Base-by-base conservation (phyloP, 2,329 filamentous ascomycete genomes). In the Pseudogymnoascus sp. region DNA sequence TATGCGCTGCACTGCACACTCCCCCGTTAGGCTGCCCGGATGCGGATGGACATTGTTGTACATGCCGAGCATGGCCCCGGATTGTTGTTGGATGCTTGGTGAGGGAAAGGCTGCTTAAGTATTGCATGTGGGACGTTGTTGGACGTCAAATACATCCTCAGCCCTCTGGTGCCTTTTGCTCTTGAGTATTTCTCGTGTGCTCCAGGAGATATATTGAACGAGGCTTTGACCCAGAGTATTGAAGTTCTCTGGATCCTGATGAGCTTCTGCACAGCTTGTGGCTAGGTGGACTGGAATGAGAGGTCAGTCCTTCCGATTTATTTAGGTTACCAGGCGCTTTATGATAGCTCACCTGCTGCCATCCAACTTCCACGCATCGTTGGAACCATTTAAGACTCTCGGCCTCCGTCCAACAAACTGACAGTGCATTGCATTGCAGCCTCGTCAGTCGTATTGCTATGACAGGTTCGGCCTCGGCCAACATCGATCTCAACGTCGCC, bases 31-130 rank as follows among this genome's bases (percentile, higher is more conserved):
- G 47, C 28, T 54, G 47, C 47, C 47, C 47, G 47, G 16, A 54
- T 54, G 47, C 47, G 47, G 47, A 14, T 33, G 47, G 5, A 54
- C 47, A 54, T 54, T 54, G 47, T 54, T 16, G 47, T 54, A 54
- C 47, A 54, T 54, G 47, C 47, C 28, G 47, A 54, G 28, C 47
- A 54, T 11, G 47, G 47, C 47, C n/a, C 28, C 28, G 28, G 47
- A 28, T 33, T n/a, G 47, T 20, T 54, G 47, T 54, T 54, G 47
- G 47, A 54, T 33, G 47, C 33, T 54, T 33, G 47, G 28, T 54
- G 47, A 54, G n/a, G 11, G 28, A 54, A 54, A 54, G 47, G 47
- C 28, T 54, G 47, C 47, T 54, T 54, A 54, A 54, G 47, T 54
- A 54, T 33, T 28, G 47, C 28, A 54, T 54, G 47, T 54, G 47